Base-by-base conservation (phyloP, 2,329 filamentous ascomycete genomes). In the Colletotrichum tofieldiae region DNA sequence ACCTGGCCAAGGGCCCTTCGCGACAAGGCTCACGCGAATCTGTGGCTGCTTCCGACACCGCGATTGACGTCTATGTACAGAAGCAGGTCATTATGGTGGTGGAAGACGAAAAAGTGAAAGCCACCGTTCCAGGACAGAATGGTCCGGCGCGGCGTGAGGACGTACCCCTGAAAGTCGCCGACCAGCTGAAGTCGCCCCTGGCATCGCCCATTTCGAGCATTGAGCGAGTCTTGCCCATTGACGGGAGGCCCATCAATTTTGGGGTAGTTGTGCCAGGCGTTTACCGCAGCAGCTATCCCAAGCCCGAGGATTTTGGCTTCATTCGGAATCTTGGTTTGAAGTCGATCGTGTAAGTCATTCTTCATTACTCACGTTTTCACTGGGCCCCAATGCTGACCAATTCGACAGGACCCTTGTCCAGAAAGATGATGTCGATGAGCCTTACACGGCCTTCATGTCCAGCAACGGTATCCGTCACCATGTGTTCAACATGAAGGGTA, bases 241-340 rank as follows among this genome's bases (percentile, higher is more conserved):
- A 75, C 47, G 80, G 81, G 16, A 77, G 81, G 7, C 93, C 93
- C 1, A 77, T 84, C 75, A 98, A 98, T 79, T 98, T 96, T 81
- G 94, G 93, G 23, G 84, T 90, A 37, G 92, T 98, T 26, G 84
- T 92, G 26, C 89, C 91, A 8, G 92, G 92, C 11, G 86, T 98
- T 37, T 98, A 94, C 80, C 90, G 95, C 64, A 96, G 94, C 81
- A 93, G 92, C 75, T 98, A 95, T 79, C 95, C 95, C 3, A 85
- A 90, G 73, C 81, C 87, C 6, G 87, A 91, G 68, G 92, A 97
- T 78, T 93, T 93, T 74, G 85, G 86, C 4, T 96, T 93, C 77
- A 84, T 98, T 66, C 84, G 88, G 76, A 85, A 84, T 35, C 85
- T 97, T 61, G 86, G 89, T 14, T 84, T 98, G 73, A 95, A 93